These are phyloP conservation scores for Colletotrichum liaoningense DNA, from an alignment of 2,329 filamentous ascomycete genomes.

Conservation along the genomic window DNA sequence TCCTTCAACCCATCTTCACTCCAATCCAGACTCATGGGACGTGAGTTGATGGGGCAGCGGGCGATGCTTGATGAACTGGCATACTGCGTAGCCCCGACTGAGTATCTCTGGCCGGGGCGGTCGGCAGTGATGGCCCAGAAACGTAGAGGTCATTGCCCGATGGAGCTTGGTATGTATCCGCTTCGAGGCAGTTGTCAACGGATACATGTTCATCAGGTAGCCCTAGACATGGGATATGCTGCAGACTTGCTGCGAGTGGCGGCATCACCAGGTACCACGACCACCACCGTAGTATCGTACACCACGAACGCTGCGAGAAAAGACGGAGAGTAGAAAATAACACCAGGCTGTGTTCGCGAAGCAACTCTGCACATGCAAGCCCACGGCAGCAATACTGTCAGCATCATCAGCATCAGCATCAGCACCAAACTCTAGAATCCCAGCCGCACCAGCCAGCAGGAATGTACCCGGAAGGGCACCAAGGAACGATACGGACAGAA, in stretches of 20 bases:
- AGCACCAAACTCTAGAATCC: not conserved
- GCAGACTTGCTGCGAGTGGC: conserved; percentile 22
- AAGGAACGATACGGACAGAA: conserved; percentile 11
- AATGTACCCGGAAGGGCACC: not conserved
- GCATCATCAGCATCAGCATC: not conserved
- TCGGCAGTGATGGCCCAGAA: conserved; percentile 25
- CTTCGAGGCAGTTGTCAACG: conserved; percentile 18
- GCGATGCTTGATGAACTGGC: conserved; percentile 36
- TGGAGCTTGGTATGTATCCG: conserved; percentile 22
- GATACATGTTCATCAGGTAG: conserved; percentile 3
- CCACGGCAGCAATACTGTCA: not conserved
- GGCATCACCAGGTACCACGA: conserved; percentile 1
- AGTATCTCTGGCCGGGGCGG: conserved; percentile 29
- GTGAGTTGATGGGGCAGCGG: conserved; percentile 32
- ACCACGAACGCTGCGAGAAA: not conserved
- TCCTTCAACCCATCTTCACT: conserved; percentile 6
- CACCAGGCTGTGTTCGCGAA: conserved; percentile 4
- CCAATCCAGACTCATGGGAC: conserved; percentile 29
- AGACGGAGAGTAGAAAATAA: not conserved
- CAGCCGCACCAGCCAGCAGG: not conserved
- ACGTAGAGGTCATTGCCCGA: conserved; percentile 17
- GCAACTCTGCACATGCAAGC: conserved; percentile 4
- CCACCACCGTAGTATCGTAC: not conserved
- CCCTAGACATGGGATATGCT: conserved; percentile 24
- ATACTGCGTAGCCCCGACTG: conserved; percentile 21